Evolutionary conservation across 768 basidiomycete species (phyloP), one percentile per base, ranked within the genome.

Genomic region (Rubroboletus pulcherrimus): DNA sequence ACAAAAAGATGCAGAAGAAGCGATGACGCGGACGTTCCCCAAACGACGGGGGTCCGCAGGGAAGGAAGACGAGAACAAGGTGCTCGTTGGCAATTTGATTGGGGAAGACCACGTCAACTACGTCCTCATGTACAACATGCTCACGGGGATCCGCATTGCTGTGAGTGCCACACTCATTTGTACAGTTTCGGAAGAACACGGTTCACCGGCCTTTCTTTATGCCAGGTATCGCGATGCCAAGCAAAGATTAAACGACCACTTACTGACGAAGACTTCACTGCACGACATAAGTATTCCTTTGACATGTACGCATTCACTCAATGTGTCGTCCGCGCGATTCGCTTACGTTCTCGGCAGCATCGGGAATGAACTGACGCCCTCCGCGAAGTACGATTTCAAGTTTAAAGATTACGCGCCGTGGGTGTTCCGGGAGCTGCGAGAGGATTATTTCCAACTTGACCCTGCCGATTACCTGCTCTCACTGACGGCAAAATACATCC

Each of bases 51-150:
- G 67, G 26, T 65, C 61, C 7, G 2, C 57, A 19, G 61, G 56
- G 31, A 64, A 59, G 49, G 72, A 67, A 42, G 78, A 80, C 19
- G 84, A 85, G 47, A 74, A 81, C 30, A 74, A 70, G 51, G 86
- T 87, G 5, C 74, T 95, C 12, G 91, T 98, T 0, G 97, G 97
- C 1, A 98, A 98, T 70, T 75, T 98, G 62, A 97, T 99, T 60
- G 92, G 93, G n/a, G 95, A 98, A 70, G 96, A 86, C 65, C 97
- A 99, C 73, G 95, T 89, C 71, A 99, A 99, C 76, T 99, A 98
- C 63, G 91, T 98, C 55, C 76, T 99, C 66, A 98, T 98, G 97
- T 99, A 98, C 77, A 98, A 99, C 77, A 99, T 99, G 97, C 79
- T 99, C 65, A 99, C 97, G 5, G 97, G 97, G 5, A 99, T 99